Evolutionary conservation across 768 basidiomycete genomes (phyloP).

Genomic region (Tricholoma bakamatsutake): DNA sequence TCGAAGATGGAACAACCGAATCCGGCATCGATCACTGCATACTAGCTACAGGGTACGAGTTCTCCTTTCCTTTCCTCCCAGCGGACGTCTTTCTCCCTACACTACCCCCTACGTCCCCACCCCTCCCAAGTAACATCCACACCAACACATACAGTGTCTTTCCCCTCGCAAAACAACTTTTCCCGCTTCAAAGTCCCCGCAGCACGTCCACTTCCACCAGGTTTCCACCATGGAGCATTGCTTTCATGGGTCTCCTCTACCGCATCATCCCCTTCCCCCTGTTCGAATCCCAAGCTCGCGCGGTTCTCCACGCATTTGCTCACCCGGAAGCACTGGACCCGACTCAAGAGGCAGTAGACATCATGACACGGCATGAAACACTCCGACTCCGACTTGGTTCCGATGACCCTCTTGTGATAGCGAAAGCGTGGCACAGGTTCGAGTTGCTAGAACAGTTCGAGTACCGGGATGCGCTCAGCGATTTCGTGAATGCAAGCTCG

Average conservation of each 20-base stretch:
- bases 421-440: constrained; percentile 54
- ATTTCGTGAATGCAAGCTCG: constrained; percentile 28
- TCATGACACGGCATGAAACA: constrained; percentile 42
- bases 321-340: constrained; percentile 45
- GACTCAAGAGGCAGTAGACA: constrained; percentile 39
- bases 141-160: constrained; percentile 66
- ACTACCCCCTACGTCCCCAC: constrained; percentile 39
- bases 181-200: constrained; percentile 43
- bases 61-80: constrained; percentile 57
- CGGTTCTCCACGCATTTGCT: constrained; percentile 49
- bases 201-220: neutral
- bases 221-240: constrained; percentile 45
- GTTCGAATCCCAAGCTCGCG: constrained; percentile 72
- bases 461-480: constrained; percentile 57
- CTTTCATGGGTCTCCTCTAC: constrained; percentile 58
- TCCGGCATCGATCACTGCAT: constrained; percentile 55
- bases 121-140: constrained; percentile 44
- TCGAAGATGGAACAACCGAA: constrained; percentile 56
- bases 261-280: constrained; percentile 70
- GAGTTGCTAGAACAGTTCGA: constrained; percentile 51
- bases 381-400: constrained; percentile 27
- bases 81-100: constrained; percentile 23
- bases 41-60: constrained; percentile 72
- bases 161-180: constrained; percentile 66
- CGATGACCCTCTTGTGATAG: constrained; percentile 33